Base-by-base conservation (phyloP, 805 yeast genomes). In the Yarrowia sp. region DNA sequence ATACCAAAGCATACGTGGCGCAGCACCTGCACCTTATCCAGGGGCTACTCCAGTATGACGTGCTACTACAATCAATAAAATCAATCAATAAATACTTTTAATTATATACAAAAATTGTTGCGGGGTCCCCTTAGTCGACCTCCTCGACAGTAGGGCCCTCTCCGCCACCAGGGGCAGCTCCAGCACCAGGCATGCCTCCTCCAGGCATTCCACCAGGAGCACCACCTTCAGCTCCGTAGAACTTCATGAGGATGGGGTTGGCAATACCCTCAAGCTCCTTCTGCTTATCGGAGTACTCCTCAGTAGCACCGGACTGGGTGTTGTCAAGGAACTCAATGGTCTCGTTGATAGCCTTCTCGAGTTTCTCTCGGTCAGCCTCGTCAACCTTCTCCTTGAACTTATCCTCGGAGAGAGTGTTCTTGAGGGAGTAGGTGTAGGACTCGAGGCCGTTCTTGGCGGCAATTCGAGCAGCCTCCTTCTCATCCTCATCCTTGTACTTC, bases 391-490 rank as follows among this genome's bases (percentile, higher is more conserved):
- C 41, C 41, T 36, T 36, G 41, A 36, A 36, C 41, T 36, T 36
- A 7, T 36, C 41, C 25, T 36, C 41, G 41, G 41, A 36, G n/a
- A 36, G 41, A 19, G 41, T 36, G n/a, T 36, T 36, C 25, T 36
- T 36, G 7, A 36, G 25, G 13, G 41, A 36, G 24, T 36, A 36
- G n/a, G 41, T 36, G 41, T 36, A 36, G 14, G 41, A 36, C 41
- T 90, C 97, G 74, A 92, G 84, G 72, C 87, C 92, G 80, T 92
- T 92, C 90, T 90, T 91, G 77, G 96, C 90, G 74, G 83, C 89
- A 71, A 92, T 86, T 82, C 98, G 90, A 68, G 85, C 76, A 73
- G 97, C 89, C 84, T 92, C 97, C 81, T 85, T 83, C 78, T 91
- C 97, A 78, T 92, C 41, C 41, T 36, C 41, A 4, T 36, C 41